phyloP scores from a whole-genome alignment of 2,329 filamentous ascomycete species.

The Fonsecaea pedrosoi region DNA sequence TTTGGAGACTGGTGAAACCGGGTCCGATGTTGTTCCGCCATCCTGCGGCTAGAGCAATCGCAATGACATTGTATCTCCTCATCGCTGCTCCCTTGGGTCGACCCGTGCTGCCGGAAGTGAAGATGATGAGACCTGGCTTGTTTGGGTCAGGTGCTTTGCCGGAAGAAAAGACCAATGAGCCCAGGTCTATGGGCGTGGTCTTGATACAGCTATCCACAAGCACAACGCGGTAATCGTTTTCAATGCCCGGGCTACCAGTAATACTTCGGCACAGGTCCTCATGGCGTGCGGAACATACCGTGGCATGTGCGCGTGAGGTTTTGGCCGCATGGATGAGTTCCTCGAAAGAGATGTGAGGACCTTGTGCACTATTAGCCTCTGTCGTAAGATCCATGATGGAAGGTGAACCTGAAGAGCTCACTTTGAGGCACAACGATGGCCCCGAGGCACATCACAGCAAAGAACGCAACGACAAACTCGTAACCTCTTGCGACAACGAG shows the following conservation, averaged over 20 bases:
- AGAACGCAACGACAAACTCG: constrained; percentile 56
- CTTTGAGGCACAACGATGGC: constrained; percentile 55
- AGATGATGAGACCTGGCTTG: constrained; percentile 61
- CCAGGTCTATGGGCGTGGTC: neutral
- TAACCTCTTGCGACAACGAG: constrained; percentile 56
- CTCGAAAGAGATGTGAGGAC: constrained; percentile 1
- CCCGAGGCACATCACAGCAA: constrained; percentile 55
- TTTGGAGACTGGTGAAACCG: constrained; percentile 45
- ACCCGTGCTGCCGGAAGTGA: constrained; percentile 64
- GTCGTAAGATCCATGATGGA: neutral
- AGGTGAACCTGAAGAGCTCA: constrained; percentile 31
- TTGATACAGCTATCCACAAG: neutral
- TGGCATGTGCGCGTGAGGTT: neutral
- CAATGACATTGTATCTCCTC: constrained; percentile 34
- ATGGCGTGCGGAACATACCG: neutral
- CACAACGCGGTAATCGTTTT: neutral
- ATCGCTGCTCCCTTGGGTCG: constrained; percentile 65
- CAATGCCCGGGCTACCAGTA: neutral
- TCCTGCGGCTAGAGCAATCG: constrained; percentile 29
- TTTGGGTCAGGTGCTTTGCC: constrained; percentile 37
- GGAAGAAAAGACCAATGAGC: constrained; percentile 22
- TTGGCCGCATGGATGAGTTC: neutral
- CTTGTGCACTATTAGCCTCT: neutral
- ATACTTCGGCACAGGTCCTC: neutral
- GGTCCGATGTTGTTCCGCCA: constrained; percentile 41